Evolutionary conservation across 129 eudicot species (phyloP), one percentile per base, ranked within the genome.

Genomic region (Artemisia annua): DNA sequence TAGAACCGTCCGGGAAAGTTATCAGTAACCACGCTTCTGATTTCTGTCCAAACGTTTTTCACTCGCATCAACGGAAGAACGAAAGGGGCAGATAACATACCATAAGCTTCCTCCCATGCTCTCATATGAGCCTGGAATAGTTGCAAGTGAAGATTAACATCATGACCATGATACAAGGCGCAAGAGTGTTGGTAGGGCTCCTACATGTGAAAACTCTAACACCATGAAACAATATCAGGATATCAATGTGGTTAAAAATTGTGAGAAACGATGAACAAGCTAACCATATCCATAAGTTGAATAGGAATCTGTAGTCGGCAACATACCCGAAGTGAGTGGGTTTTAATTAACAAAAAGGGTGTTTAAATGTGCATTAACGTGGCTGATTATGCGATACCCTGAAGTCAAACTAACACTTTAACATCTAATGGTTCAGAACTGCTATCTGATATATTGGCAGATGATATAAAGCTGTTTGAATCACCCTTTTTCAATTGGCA

Each of bases 11-110:
- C 0, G 97, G 97, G 71, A 82, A 93, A 75, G n/a, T 90, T 89
- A 1, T 44, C 54, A 1, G 67, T 67, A 64, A 90, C 67, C 98
- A 97, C 89, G 52, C 24, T 76, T 80, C 50, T 86, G 1, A 89
- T 80, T 80, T 66, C 74, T 75, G 70, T 62, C 83, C 96, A 93
- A 12, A 90, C 78, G 32, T 61, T 78, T 81, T 82, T 87, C 22
- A 82, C 92, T 14, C 97, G 86, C 54, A 6, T 63, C n/a, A n/a
- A n/a, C n/a, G n/a, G n/a, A n/a, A n/a, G n/a, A 63, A 93, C 95
- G n/a, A n/a, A 11, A 93, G 82, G 19, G 96, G 59, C 98, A 92
- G 84, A 50, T 93, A 89, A 89, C 92, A 80, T 82, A 28, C 75
- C 24, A 53, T 85, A 93, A 35, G 86, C 81, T 78, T 84, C 83